Evolutionary conservation across 768 basidiomycete species (phyloP).

Genomic region (Naganishia friedmannii): DNA sequence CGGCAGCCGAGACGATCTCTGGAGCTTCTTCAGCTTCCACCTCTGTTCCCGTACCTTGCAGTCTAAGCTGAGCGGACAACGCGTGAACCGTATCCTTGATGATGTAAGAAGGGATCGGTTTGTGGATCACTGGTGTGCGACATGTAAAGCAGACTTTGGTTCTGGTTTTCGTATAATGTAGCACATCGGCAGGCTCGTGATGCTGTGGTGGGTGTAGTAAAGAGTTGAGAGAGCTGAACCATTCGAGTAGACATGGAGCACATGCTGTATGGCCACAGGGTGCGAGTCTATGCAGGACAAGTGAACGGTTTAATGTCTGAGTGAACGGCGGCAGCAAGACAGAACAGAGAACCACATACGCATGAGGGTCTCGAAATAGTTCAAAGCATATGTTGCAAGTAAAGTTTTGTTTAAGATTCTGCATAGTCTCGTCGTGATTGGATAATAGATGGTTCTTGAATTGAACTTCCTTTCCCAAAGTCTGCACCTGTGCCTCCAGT

Average conservation of each 20-base stretch:
- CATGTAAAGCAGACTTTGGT: slow-evolving; percentile 30
- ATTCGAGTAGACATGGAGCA: slow-evolving; percentile 27
- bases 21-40: not conserved
- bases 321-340: too few relatives aligned
- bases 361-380: slow-evolving; percentile 28
- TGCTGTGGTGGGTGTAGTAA: slow-evolving; percentile 9
- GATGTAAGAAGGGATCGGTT: slow-evolving; percentile 27
- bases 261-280: slow-evolving; percentile 34
- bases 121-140: slow-evolving; percentile 20
- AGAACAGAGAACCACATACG: slow-evolving; percentile 11
- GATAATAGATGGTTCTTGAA: slow-evolving; percentile 28
- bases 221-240: slow-evolving; percentile 30
- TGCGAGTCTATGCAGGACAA: slow-evolving; percentile 22
- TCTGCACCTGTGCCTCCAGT: slow-evolving; percentile 16
- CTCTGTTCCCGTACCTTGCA: not conserved
- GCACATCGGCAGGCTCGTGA: not conserved
- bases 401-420: slow-evolving; percentile 23
- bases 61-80: not conserved
- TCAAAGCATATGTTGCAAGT: slow-evolving; percentile 33
- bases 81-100: slow-evolving; percentile 24
- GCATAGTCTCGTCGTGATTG: slow-evolving; percentile 6
- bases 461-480: slow-evolving; percentile 14
- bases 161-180: not conserved
- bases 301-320: not conserved
- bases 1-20: slow-evolving; percentile 4